A percentile compares a stretch with the other conserved stretches of the same genome.
Conservation (phyloP, 73 alveolate species). For the Effrenium voratum region DNA sequence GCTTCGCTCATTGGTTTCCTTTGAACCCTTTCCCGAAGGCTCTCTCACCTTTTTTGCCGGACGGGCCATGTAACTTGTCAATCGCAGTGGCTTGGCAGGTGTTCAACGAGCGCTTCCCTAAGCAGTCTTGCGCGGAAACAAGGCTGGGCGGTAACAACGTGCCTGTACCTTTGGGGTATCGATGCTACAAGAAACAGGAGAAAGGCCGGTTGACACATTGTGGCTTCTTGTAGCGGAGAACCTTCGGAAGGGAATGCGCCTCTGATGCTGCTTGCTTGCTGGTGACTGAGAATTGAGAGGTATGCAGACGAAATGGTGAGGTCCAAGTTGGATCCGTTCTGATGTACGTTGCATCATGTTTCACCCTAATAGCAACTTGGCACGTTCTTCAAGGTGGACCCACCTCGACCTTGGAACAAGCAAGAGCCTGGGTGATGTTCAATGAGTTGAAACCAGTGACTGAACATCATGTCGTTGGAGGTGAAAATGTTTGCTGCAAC, state of each 20-base stretch:
- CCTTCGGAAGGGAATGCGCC: too few relatives aligned
- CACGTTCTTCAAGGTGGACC: not conserved
- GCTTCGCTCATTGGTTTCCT: not conserved
- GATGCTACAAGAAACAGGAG: too few relatives aligned
- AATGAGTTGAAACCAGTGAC: too few relatives aligned
- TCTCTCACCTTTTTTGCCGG: not conserved
- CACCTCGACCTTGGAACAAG: constrained; percentile 39
- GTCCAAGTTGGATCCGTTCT: constrained; percentile 63
- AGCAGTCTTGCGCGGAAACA: constrained; percentile 79
- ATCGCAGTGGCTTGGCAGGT: not conserved
- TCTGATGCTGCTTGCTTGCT: not conserved
- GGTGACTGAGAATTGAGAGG: not conserved
- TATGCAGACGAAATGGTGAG: constrained; percentile 81
- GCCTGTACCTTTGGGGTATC: not conserved
- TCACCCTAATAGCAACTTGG: not conserved
- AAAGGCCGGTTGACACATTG: too few relatives aligned
- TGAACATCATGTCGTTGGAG: too few relatives aligned
- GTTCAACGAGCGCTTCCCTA: constrained; percentile 88
- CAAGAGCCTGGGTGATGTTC: too few relatives aligned
- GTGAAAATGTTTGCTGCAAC: too few relatives aligned
- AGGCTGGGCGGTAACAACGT: too few relatives aligned
- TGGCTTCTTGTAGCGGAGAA: too few relatives aligned
- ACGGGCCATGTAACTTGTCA: not conserved
- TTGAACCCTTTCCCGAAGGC: not conserved
- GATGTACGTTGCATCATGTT: not conserved